Evolutionary conservation across 208 protist genomes (phyloP), one percentile per base, ranked within the genome.

Genomic region (Perkinsela sp.): DNA sequence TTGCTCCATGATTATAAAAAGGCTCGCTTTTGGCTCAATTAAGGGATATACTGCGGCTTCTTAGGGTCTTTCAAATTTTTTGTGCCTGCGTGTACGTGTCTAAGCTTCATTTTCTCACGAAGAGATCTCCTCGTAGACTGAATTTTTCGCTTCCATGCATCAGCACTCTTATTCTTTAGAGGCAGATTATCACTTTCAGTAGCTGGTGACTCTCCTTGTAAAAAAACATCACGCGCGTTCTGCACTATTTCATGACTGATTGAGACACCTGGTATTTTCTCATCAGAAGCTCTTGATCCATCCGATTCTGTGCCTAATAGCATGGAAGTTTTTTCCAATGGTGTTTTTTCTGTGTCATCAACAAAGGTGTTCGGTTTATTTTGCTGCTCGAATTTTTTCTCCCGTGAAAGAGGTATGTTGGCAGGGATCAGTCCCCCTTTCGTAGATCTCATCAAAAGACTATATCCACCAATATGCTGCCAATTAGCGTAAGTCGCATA

Each of bases 401-500:
- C 75, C 6, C 83, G 79, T 75, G 87, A 90, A 48, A 88, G 73
- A 13, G 85, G 85, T 0, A 90, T 80, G 68, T 88, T 73, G 71
- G 83, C 68, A 28, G 85, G 85, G 70, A 90, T 88, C 15, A 90
- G 76, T 1, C 79, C 83, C 30, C 85, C 85, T 48, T 78, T 80
- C 30, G 71, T 73, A 28, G 79, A 76, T 31, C 85, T 76, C 75
- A 81, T 80, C 66, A 90, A 73, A 68, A 88, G 72, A 73, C 84
- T 88, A 80, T 83, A 90, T 16, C 85, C 85, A n/a, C 85, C 85
- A 71, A 90, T 83, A 79, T 88, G 78, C 69, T 90, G 85, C 83
- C 85, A 90, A 1, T 81, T 82, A 75, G 22, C 22, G 13, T 22
- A n/a, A 22, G 6, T 57, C 40, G 13, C 40, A 57, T 57, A 57